A percentile compares a stretch with the other conserved stretches of the same genome.
phyloP scores from a whole-genome alignment of 495 filamentous ascomycete genomes.

The Lepraria neglecta region DNA sequence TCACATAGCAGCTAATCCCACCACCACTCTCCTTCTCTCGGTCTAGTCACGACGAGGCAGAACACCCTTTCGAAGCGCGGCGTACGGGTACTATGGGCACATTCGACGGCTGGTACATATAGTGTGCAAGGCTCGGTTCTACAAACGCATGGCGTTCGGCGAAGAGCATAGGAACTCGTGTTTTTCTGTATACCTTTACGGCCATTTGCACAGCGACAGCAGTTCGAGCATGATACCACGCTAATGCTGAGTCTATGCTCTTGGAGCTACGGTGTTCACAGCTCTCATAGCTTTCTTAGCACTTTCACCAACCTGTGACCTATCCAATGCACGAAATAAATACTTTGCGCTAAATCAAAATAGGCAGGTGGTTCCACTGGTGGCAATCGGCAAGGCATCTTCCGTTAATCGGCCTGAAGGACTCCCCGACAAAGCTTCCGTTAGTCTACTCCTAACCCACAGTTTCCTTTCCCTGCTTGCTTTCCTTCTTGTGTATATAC shows the following conservation, averaged over 20 bases:
- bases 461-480: not conserved
- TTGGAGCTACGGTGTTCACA: not conserved
- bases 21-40: not conserved
- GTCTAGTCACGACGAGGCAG: constrained; percentile 4
- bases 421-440: not conserved
- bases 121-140: not conserved
- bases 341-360: not conserved
- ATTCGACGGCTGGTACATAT: constrained; percentile 5
- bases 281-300: not conserved
- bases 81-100: constrained; percentile 6
- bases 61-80: constrained; percentile 9
- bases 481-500: not conserved
- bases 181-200: not conserved
- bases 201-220: not conserved
- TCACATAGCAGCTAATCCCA: constrained; percentile 42
- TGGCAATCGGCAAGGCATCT: not conserved
- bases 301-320: no score
- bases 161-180: not conserved
- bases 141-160: not conserved
- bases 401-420: not conserved
- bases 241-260: not conserved
- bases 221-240: not conserved
- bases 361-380: not conserved
- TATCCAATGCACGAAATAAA: no score
- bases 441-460: not conserved